These are phyloP conservation scores for Carex pumila DNA, from an alignment of 176 grass and related monocot genomes.

Conservation along the genomic window DNA sequence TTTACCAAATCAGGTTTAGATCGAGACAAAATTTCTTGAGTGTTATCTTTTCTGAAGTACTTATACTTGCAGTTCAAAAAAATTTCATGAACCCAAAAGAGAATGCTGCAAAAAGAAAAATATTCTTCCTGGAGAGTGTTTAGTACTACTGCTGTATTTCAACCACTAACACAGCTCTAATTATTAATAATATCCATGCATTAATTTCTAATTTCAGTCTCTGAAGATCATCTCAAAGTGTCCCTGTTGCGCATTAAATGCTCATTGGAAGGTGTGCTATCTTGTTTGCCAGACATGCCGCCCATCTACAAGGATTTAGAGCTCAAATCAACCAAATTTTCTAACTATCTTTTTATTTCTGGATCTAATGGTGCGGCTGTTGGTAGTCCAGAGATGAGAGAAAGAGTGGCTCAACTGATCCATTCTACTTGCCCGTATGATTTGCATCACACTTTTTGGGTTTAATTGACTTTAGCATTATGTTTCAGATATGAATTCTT, in stretches of 20 bases:
- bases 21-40: background rate
- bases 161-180: background rate
- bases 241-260: constrained; percentile 82
- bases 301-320: constrained; percentile 60
- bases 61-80: background rate
- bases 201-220: constrained; percentile 35
- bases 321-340: constrained; percentile 34
- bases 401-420: constrained; percentile 66
- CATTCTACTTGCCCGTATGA: constrained; percentile 74
- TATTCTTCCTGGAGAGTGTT: background rate
- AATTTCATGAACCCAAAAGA: background rate
- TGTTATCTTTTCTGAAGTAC: background rate
- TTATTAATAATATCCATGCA: background rate
- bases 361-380: constrained; percentile 62
- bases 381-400: constrained; percentile 86
- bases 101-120: background rate
- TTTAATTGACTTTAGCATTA: background rate
- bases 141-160: background rate
- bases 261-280: constrained; percentile 92
- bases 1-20: constrained; percentile 53
- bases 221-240: constrained; percentile 84
- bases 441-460: background rate
- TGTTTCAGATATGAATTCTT: constrained; percentile 6
- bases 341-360: constrained; percentile 43
- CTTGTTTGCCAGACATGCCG: constrained; percentile 85